These are phyloP conservation scores for Suhomyces kunorum DNA, from an alignment of 1,139 yeast genomes.

Conservation along the genomic window DNA sequence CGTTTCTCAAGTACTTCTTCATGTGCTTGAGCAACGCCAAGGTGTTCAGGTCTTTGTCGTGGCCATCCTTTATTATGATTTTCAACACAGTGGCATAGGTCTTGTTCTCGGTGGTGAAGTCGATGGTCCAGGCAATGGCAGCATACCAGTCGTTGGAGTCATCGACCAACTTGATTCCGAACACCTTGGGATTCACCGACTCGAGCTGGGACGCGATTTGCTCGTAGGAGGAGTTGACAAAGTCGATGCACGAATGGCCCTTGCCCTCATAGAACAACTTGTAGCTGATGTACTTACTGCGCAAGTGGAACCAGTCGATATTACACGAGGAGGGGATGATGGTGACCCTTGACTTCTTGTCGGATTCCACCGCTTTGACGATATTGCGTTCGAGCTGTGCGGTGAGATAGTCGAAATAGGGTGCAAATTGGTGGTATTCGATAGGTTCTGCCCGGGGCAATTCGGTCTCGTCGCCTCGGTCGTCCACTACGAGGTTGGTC, in stretches of 20 bases:
- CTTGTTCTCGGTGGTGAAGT: conserved; percentile 28
- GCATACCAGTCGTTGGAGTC: conserved; percentile 26
- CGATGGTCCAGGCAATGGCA: conserved; percentile 44
- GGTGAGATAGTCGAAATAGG: conserved; percentile 26
- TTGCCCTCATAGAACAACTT: conserved; percentile 26
- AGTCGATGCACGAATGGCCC: conserved; percentile 23
- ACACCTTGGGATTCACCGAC: conserved; percentile 26
- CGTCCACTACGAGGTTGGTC: conserved; percentile 23
- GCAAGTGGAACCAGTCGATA: conserved; percentile 48
- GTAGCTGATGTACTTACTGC: conserved; percentile 40
- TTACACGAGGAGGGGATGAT: conserved; percentile 32
- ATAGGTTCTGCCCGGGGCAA: conserved; percentile 20
- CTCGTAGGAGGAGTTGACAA: conserved; percentile 25
- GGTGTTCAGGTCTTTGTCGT: conserved; percentile 21
- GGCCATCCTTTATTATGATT: conserved; percentile 25
- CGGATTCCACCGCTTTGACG: conserved; percentile 21
- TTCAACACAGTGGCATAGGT: conserved; percentile 34
- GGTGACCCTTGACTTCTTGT: conserved; percentile 33
- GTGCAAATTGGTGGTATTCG: conserved; percentile 35
- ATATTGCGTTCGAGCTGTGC: conserved; percentile 24
- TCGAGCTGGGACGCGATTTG: conserved; percentile 27
- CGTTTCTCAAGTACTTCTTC: conserved; percentile 21
- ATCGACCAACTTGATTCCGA: conserved; percentile 34
- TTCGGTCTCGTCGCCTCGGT: conserved; percentile 11
- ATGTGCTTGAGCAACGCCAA: conserved; percentile 28